A percentile compares a stretch with the other conserved stretches of the same genome.
Evolutionary conservation across 2,329 filamentous ascomycete genomes (phyloP).

Genomic region (Chalaropsis thielavioides): DNA sequence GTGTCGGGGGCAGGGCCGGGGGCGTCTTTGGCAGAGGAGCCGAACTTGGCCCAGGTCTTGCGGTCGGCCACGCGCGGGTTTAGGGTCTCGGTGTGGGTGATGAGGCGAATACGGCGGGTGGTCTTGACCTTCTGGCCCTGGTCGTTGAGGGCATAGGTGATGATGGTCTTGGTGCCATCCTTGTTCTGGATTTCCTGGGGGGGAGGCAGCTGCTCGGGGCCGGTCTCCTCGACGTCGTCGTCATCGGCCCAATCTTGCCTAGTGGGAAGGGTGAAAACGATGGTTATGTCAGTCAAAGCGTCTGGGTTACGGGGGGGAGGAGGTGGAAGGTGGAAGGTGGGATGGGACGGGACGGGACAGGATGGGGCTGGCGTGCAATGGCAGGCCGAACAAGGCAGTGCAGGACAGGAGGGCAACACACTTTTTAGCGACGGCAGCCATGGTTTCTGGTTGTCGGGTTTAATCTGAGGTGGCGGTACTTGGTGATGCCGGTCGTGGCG

Average conservation of each 20-base stretch:
- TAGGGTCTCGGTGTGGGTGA: conserved; percentile 79
- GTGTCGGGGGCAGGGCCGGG: conserved; percentile 75
- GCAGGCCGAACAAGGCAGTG: too few relatives aligned
- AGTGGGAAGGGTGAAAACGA: not conserved
- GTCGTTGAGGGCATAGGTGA: conserved; percentile 82
- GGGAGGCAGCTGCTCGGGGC: conserved; percentile 53
- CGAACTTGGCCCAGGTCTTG: conserved; percentile 87
- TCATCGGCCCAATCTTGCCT: conserved; percentile 88
- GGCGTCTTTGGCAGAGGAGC: conserved; percentile 70
- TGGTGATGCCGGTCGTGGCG: not conserved
- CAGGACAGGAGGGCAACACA: too few relatives aligned
- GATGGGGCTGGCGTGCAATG: too few relatives aligned
- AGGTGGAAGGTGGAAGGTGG: not conserved
- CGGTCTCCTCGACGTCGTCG: conserved; percentile 67
- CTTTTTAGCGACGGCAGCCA: conserved; percentile 11
- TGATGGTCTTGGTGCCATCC: conserved; percentile 92
- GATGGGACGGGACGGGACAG: not conserved
- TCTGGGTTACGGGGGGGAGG: not conserved
- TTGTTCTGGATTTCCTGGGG: conserved; percentile 90
- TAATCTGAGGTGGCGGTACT: not conserved
- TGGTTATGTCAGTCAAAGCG: not conserved
- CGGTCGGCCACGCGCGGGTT: conserved; percentile 95
- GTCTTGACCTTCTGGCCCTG: conserved; percentile 93
- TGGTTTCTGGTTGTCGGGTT: conserved; percentile 11
- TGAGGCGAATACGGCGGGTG: conserved; percentile 86